Conservation (phyloP, 306 rosid species). For the Cucumis melo region DNA sequence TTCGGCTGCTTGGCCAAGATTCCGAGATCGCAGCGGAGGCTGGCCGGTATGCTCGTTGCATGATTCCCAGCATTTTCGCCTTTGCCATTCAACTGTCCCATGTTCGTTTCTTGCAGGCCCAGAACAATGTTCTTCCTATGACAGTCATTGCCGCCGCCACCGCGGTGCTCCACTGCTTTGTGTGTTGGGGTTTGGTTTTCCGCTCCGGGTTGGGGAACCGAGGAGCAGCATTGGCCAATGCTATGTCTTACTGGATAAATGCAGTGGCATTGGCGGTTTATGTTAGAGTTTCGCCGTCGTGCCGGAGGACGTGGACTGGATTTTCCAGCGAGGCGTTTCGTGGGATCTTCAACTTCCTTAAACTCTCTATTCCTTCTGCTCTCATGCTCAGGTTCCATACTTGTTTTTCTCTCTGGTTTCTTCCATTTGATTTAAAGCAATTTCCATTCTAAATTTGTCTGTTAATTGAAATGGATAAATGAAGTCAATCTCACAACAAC, state of each 20-base stretch:
- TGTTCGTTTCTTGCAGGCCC: conserved; percentile 23
- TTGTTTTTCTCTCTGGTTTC: no score
- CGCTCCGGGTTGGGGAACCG: conserved; percentile 23
- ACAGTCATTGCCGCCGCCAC: conserved; percentile 13
- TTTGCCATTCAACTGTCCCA: conserved; percentile 19
- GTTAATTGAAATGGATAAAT: no score
- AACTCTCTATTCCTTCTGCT: conserved; percentile 28
- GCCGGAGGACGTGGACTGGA: conserved; percentile 28
- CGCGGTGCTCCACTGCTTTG: conserved; percentile 7
- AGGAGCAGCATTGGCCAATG: conserved; percentile 30
- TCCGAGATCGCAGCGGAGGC: conserved; percentile 28
- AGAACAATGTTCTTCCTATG: conserved; percentile 26
- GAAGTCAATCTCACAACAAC: no score
- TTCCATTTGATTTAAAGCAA: no score
- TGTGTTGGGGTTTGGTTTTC: conserved; percentile 24
- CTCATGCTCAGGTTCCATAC: conserved; percentile 19
- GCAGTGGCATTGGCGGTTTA: conserved; percentile 18
- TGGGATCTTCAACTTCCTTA: conserved; percentile 20
- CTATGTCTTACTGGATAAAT: conserved; percentile 24
- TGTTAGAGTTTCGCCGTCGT: conserved; percentile 24
- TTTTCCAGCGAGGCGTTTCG: conserved; percentile 25
- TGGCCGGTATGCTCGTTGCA: conserved; percentile 24
- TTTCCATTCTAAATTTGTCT: no score
- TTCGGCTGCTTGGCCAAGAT: conserved; percentile 27
- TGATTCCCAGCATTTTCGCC: conserved; percentile 27